Evolutionary conservation across 345 rosid species (phyloP).

Genomic region (Hibiscus trionum): DNA sequence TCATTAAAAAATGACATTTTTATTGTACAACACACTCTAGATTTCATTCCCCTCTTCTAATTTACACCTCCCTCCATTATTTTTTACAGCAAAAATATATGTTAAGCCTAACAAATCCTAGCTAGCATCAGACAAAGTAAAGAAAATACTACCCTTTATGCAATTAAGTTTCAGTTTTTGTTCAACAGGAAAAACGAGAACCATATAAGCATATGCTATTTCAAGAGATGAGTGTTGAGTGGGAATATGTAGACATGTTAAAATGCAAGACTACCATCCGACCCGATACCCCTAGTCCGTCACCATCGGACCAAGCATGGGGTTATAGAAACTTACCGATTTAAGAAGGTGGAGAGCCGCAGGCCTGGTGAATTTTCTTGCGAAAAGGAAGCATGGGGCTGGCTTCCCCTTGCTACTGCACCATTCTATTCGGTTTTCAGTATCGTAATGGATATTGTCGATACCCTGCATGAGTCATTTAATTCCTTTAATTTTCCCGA

Average conservation of each 20-base stretch:
- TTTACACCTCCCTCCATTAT: conserved; percentile 2
- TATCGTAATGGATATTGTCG: conserved; percentile 76
- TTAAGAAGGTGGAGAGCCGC: conserved; percentile 76
- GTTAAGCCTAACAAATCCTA: conserved; percentile 13
- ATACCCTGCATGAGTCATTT: conserved; percentile 40
- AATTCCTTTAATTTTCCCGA: neutral
- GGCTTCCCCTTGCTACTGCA: conserved; percentile 83
- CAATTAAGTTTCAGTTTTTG: neutral
- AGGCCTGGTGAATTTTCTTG: conserved; percentile 91
- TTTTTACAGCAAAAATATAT: neutral
- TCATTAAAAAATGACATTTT: neutral
- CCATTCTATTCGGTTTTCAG: conserved; percentile 88
- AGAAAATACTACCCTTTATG: neutral
- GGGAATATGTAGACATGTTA: no score
- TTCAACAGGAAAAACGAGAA: neutral
- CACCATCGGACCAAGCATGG: no score
- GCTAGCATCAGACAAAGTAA: conserved; percentile 2
- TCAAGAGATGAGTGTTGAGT: no score
- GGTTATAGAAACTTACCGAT: conserved; percentile 31
- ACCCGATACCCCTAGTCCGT: no score
- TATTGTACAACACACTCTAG: neutral
- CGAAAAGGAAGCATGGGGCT: conserved; percentile 78
- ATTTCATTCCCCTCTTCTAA: neutral
- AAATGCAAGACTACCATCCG: no score
- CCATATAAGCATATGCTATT: neutral